Evolutionary conservation across 805 yeast genomes (phyloP), one percentile per base, ranked within the genome.

Genomic region (Saccharomycopsis schoenii): DNA sequence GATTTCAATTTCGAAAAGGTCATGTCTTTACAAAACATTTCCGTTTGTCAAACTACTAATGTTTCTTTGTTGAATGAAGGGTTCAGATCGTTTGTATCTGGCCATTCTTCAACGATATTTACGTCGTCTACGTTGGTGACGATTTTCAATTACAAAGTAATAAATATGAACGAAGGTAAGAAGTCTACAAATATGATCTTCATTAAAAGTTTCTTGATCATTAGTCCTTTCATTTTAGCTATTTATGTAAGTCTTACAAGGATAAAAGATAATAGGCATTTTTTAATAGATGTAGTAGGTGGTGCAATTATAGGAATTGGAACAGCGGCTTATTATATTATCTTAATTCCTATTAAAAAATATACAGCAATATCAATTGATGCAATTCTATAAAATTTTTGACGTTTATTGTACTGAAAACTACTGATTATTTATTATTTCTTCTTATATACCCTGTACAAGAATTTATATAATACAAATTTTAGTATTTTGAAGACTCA

Each of bases 201-300:
- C 15, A 17, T 60, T 25, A 60, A 56, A 36, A 56, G 59, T 37
- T 51, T 60, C n/a, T 21, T 52, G 14, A 51, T 51, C 14, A 39
- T 57, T 17, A 15, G n/a, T 17, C 62, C 62, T 4, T 17, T 41
- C 14, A 50, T 60, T 6, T 12, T 60, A 15, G 59, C 62, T 10
- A 34, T 56, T 17, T 60, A 60, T 40, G 62, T 60, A 12, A 36
- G 57, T 14, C 57, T 60, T 34, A 60, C 62, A 15, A 56, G 62
- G 39, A 50, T 60, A 29, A 51, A 42, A 50, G 62, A 60, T 39
- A 60, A 60, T 41, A 37, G 62, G 25, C 62, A 60, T 56, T 60
- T 60, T 52, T 6, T 60, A 17, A 24, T 56, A 15, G 62, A 60
- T 42, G 62, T 60, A 5, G 24, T 52, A 21, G 56, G 42, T 17